A percentile compares a stretch with the other conserved stretches of the same genome.
Conservation (phyloP, 1,284 basidiomycete species). For the Pterula multifida region DNA sequence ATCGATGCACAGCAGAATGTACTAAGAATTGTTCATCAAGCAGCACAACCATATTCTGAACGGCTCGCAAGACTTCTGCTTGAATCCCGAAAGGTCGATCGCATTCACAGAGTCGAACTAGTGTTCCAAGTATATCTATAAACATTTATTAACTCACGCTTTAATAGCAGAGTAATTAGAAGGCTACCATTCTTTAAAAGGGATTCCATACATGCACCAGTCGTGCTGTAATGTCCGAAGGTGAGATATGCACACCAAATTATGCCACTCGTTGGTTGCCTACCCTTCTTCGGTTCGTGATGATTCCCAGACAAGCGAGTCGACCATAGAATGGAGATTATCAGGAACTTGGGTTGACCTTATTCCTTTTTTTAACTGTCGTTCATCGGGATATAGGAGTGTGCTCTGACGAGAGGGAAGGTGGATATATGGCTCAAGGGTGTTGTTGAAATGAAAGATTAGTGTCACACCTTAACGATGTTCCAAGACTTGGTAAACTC, state of each 20-base stretch:
- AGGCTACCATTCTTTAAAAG: slow-evolving; percentile 73
- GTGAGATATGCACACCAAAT: slow-evolving; percentile 4
- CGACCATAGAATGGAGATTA: slow-evolving; percentile 74
- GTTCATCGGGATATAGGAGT: slow-evolving; percentile 68
- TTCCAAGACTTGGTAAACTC: slow-evolving; percentile 70
- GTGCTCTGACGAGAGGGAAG: slow-evolving; percentile 40
- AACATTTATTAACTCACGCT: not conserved
- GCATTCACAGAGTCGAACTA: slow-evolving; percentile 76
- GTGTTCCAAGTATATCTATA: slow-evolving; percentile 67
- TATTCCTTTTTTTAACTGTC: slow-evolving; percentile 74
- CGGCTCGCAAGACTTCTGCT: slow-evolving; percentile 71
- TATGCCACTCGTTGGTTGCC: slow-evolving; percentile 18
- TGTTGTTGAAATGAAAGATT: slow-evolving; percentile 1
- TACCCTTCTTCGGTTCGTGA: slow-evolving; percentile 77
- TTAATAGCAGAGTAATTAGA: slow-evolving; percentile 5
- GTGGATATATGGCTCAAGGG: not conserved
- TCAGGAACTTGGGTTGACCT: slow-evolving; percentile 70
- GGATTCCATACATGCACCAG: slow-evolving; percentile 84
- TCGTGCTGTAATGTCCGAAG: slow-evolving; percentile 38
- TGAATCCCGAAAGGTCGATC: slow-evolving; percentile 82
- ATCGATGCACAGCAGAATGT: slow-evolving; percentile 82
- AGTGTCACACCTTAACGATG: slow-evolving; percentile 47
- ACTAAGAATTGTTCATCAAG: slow-evolving; percentile 87
- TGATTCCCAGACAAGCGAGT: slow-evolving; percentile 80
- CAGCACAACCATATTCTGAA: slow-evolving; percentile 81